Conservation (phyloP, 352 stramenopile genomes). For the Phytopythium helicoides region DNA sequence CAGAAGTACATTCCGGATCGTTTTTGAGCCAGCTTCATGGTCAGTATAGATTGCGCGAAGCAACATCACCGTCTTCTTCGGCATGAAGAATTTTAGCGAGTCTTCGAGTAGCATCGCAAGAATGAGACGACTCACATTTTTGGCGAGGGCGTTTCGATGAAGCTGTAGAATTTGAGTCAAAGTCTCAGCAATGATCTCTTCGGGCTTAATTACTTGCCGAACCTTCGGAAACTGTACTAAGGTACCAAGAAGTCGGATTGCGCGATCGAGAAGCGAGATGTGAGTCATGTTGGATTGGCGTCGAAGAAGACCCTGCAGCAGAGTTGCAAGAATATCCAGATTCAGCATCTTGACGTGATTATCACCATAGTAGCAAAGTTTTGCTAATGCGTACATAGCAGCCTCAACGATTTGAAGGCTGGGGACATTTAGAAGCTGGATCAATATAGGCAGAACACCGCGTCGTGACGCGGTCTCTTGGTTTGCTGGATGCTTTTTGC, state of each 20-base stretch:
- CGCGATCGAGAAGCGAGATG: constrained; percentile 52
- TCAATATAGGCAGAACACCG: constrained; percentile 39
- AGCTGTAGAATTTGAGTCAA: constrained; percentile 63
- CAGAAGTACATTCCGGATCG: constrained; percentile 55
- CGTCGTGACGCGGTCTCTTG: constrained; percentile 48
- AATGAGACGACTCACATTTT: constrained; percentile 65
- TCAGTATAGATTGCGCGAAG: constrained; percentile 58
- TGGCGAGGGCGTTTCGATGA: constrained; percentile 42
- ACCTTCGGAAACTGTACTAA: constrained; percentile 53
- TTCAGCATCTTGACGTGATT: constrained; percentile 66
- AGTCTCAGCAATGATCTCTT: constrained; percentile 72
- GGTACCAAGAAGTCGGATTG: constrained; percentile 60
- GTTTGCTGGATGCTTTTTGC: constrained; percentile 41
- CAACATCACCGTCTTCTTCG: constrained; percentile 72
- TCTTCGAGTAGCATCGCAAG: constrained; percentile 64
- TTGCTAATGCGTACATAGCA: constrained; percentile 56
- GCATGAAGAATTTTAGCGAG: constrained; percentile 78
- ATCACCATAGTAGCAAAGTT: constrained; percentile 57
- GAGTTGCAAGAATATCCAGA: constrained; percentile 51
- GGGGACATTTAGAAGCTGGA: constrained; percentile 62
- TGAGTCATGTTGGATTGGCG: constrained; percentile 37
- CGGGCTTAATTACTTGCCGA: constrained; percentile 54
- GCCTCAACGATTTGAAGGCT: constrained; percentile 60
- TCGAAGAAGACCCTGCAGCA: constrained; percentile 48
- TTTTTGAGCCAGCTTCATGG: constrained; percentile 36